Conservation (phyloP, 139 green algal genomes). For the Trebouxia sp. region DNA sequence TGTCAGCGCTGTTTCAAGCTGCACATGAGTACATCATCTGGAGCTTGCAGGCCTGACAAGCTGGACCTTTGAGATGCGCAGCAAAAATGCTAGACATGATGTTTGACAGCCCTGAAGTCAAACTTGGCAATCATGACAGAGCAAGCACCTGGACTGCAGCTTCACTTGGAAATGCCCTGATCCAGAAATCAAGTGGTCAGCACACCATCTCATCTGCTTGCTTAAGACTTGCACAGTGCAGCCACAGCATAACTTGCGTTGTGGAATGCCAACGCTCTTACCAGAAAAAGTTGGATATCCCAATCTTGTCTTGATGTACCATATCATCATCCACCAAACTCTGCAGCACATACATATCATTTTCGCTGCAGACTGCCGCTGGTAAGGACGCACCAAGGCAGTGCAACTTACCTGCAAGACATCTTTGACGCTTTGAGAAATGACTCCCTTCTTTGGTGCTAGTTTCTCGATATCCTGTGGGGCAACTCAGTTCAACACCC, state of each 20-base stretch:
- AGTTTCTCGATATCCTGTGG: conserved; percentile 79
- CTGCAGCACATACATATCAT: conserved; percentile 44
- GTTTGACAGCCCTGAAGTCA: too few species aligned
- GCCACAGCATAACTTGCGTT: not conserved
- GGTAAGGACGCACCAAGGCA: not conserved
- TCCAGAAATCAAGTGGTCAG: not conserved
- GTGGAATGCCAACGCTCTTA: conserved; percentile 6
- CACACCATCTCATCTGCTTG: not conserved
- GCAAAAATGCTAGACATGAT: too few species aligned
- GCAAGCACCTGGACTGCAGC: conserved; percentile 67
- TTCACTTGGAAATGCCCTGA: conserved; percentile 67
- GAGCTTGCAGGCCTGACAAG: too few species aligned
- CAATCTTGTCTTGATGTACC: conserved; percentile 80
- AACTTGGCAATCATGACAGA: too few species aligned
- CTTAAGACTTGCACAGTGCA: not conserved
- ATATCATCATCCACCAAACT: conserved; percentile 78
- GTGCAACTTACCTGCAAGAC: conserved; percentile 57
- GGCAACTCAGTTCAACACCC: too few species aligned
- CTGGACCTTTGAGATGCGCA: too few species aligned
- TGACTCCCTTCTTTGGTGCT: conserved; percentile 67
- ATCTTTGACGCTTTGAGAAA: conserved; percentile 77
- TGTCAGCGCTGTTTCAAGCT: conserved; percentile 28
- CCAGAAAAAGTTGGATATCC: conserved; percentile 83
- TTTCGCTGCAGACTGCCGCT: too few species aligned
- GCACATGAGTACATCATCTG: too few species aligned